These are phyloP conservation scores for Podospora comata DNA, from an alignment of 495 filamentous ascomycete species.

Conservation along the genomic window DNA sequence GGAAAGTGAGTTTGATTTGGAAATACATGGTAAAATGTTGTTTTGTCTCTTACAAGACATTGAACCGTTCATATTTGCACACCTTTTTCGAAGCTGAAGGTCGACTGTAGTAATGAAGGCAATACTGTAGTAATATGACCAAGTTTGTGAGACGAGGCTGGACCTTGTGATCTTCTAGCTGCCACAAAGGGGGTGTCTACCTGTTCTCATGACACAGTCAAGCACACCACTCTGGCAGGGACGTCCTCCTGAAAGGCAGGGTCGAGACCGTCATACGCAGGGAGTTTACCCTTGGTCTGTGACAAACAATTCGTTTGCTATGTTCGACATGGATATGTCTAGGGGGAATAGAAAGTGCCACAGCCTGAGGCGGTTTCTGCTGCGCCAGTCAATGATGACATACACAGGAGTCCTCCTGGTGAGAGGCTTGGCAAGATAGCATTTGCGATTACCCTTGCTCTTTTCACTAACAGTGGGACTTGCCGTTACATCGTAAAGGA, in stretches of 20 bases:
- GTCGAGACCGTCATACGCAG: not conserved
- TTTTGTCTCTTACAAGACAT: too few species aligned
- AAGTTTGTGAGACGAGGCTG: not conserved
- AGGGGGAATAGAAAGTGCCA: not conserved
- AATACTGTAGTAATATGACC: not conserved
- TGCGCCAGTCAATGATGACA: not conserved
- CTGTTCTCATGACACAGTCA: not conserved
- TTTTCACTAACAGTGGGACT: not conserved
- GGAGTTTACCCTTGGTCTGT: not conserved
- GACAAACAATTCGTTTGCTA: not conserved
- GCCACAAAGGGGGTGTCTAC: too few species aligned
- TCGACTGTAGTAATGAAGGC: too few species aligned
- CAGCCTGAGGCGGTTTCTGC: not conserved
- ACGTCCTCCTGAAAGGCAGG: not conserved
- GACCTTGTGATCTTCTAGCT: not conserved
- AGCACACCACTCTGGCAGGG: not conserved
- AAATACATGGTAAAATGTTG: too few species aligned
- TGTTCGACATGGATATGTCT: not conserved
- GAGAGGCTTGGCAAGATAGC: not conserved
- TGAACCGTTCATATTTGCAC: too few species aligned
- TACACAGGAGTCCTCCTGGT: not conserved
- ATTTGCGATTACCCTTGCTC: not conserved
- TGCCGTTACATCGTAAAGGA: not conserved
- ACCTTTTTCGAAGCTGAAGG: too few species aligned
- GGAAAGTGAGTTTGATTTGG: too few species aligned